phyloP scores from a whole-genome alignment of 2,329 filamentous ascomycete genomes.

The Epichloe hybrida region DNA sequence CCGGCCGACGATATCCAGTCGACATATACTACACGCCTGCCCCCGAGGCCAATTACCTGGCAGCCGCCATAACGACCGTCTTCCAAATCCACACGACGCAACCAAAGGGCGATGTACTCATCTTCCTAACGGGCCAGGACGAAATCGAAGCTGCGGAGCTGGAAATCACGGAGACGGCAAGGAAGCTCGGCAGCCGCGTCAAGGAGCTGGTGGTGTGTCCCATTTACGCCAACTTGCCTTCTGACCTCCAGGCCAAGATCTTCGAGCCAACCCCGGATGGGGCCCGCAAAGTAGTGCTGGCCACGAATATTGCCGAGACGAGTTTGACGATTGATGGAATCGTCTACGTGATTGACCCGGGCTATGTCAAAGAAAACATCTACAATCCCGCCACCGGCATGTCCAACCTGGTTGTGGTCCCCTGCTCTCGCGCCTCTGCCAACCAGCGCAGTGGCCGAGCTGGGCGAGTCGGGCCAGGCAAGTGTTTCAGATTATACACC shows the following conservation, averaged over 20 bases:
- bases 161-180: slow-evolving; percentile 70
- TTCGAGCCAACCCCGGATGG: slow-evolving; percentile 84
- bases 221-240: slow-evolving; percentile 87
- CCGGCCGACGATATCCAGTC: slow-evolving; percentile 76
- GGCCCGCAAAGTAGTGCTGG: slow-evolving; percentile 79
- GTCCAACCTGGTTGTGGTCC: slow-evolving; percentile 81
- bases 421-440: slow-evolving; percentile 80
- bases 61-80: slow-evolving; percentile 80
- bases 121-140: slow-evolving; percentile 91
- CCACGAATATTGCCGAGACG: slow-evolving; percentile 95
- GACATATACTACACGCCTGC: slow-evolving; percentile 83
- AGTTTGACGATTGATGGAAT: slow-evolving; percentile 93
- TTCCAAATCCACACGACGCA: slow-evolving; percentile 92
- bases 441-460: slow-evolving; percentile 89
- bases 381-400: slow-evolving; percentile 88
- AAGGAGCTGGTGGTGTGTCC: slow-evolving; percentile 83
- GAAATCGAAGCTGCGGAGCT: slow-evolving; percentile 85
- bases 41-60: slow-evolving; percentile 87
- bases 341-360: slow-evolving; percentile 88
- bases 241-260: slow-evolving; percentile 81
- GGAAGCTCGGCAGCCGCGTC: slow-evolving; percentile 73
- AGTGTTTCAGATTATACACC: slow-evolving; percentile 87
- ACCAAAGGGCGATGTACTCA: slow-evolving; percentile 74
- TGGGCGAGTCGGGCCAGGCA: slow-evolving; percentile 81
- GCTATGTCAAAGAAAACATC: slow-evolving; percentile 89